Conservation (phyloP, 1,139 yeast species). For the Barnettozyma hawaiiensis region DNA sequence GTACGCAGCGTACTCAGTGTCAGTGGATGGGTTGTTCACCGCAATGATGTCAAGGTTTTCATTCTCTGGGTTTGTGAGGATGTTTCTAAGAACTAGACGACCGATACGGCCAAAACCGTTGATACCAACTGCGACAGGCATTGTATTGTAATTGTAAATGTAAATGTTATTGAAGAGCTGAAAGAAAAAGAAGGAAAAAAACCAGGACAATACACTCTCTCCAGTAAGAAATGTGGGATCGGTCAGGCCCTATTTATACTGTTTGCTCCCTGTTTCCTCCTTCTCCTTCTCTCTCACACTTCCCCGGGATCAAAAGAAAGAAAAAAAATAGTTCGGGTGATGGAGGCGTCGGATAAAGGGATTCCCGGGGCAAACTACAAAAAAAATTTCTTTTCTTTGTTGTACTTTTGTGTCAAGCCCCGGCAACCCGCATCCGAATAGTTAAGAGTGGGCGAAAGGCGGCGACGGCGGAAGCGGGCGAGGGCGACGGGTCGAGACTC, state of each 20-base stretch:
- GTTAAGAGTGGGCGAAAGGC: no score
- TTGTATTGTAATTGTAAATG: no score
- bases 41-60: slow-evolving; percentile 70
- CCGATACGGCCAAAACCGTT: slow-evolving; percentile 94
- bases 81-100: slow-evolving; percentile 74
- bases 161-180: no score
- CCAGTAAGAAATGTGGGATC: background rate
- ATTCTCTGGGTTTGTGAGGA: slow-evolving; percentile 67
- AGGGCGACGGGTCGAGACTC: no score
- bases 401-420: slow-evolving; percentile 2
- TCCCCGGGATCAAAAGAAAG: no score
- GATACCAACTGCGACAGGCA: slow-evolving; percentile 50
- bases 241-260: background rate
- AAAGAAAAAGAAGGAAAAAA: no score
- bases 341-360: slow-evolving; percentile 7
- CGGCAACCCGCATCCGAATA: slow-evolving; percentile 2
- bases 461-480: no score
- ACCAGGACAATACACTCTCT: no score
- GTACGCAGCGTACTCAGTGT: slow-evolving; percentile 79
- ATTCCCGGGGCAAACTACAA: slow-evolving; percentile 1
- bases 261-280: slow-evolving; percentile 1
- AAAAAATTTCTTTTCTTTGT: no score
- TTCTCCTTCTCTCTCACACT: no score
- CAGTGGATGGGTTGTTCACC: slow-evolving; percentile 79
- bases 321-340: no score